A percentile compares a stretch with the other conserved stretches of the same genome.
Conservation (phyloP, 2,329 filamentous ascomycete genomes). For the Clonostachys chloroleuca region DNA sequence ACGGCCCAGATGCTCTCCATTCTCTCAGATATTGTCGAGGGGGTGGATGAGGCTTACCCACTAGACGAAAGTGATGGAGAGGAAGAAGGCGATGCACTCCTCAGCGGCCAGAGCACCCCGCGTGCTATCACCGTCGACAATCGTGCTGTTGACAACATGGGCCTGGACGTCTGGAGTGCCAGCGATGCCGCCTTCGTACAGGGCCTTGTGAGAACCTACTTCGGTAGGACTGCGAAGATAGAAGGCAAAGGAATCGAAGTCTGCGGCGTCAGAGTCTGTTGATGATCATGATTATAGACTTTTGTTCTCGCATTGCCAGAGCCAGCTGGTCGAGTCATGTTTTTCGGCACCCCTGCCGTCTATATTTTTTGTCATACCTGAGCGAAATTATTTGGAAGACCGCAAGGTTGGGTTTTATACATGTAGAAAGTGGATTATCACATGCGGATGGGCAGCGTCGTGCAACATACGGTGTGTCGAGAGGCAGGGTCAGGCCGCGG, state of each 20-base stretch:
- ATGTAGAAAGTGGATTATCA: no score
- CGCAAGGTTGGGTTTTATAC: no score
- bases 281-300: not conserved
- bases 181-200: slow-evolving; percentile 65
- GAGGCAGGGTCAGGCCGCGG: no score
- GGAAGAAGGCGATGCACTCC: slow-evolving; percentile 18
- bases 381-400: no score
- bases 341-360: no score
- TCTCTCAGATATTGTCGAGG: slow-evolving; percentile 56
- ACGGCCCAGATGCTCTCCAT: slow-evolving; percentile 62
- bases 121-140: slow-evolving; percentile 46
- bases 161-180: slow-evolving; percentile 73
- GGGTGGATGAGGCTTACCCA: slow-evolving; percentile 35
- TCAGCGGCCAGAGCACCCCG: slow-evolving; percentile 22
- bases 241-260: slow-evolving; percentile 68
- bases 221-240: slow-evolving; percentile 57
- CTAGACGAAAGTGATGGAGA: slow-evolving; percentile 24
- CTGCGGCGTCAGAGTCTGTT: slow-evolving; percentile 70
- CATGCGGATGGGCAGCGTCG: no score
- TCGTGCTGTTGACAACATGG: slow-evolving; percentile 66
- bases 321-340: no score
- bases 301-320: no score
- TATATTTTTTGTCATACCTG: no score
- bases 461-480: no score
- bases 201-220: slow-evolving; percentile 61